A percentile compares a stretch with the other conserved stretches of the same genome.
These are phyloP conservation scores for Chalara sp. DNA, from an alignment of 2,329 filamentous ascomycete genomes.

Conservation along the genomic window DNA sequence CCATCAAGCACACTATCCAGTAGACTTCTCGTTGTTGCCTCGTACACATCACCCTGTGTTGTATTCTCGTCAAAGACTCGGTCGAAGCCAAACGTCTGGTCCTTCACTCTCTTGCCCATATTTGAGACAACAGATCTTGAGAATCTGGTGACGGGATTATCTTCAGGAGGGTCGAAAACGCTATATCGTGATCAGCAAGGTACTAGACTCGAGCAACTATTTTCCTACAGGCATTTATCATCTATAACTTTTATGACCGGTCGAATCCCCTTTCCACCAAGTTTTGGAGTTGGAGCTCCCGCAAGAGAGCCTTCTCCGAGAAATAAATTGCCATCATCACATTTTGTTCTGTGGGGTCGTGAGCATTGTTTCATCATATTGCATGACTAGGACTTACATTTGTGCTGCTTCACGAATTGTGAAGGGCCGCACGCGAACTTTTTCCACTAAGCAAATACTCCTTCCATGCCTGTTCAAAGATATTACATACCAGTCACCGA, in stretches of 20 bases:
- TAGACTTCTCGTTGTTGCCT: conserved; percentile 81
- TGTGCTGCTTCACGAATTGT: conserved; percentile 93
- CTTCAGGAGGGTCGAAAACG: conserved; percentile 94
- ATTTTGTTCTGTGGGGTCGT: conserved; percentile 33
- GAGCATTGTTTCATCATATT: conserved; percentile 6
- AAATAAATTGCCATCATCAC: conserved; percentile 82
- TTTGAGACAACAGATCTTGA: conserved; percentile 70
- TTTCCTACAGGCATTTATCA: conserved; percentile 75
- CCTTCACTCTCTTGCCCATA: conserved; percentile 86
- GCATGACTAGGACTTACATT: conserved; percentile 44
- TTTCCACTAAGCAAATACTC: conserved; percentile 11
- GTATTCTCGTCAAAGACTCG: conserved; percentile 94
- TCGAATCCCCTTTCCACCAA: conserved; percentile 78
- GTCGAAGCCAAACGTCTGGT: conserved; percentile 96
- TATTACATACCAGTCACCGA: conserved; percentile 26
- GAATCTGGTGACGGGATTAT: conserved; percentile 85
- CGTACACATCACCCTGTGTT: conserved; percentile 88
- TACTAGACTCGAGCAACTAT: neutral
- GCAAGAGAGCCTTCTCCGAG: conserved; percentile 95
- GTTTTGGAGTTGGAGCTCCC: conserved; percentile 75
- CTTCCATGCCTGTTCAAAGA: neutral
- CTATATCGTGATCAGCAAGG: conserved; percentile 40
- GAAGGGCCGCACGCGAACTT: conserved; percentile 65
- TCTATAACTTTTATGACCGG: conserved; percentile 95
- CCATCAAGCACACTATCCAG: conserved; percentile 93